Evolutionary conservation across 768 basidiomycete species (phyloP).

Genomic region (Inosperma sp.): DNA sequence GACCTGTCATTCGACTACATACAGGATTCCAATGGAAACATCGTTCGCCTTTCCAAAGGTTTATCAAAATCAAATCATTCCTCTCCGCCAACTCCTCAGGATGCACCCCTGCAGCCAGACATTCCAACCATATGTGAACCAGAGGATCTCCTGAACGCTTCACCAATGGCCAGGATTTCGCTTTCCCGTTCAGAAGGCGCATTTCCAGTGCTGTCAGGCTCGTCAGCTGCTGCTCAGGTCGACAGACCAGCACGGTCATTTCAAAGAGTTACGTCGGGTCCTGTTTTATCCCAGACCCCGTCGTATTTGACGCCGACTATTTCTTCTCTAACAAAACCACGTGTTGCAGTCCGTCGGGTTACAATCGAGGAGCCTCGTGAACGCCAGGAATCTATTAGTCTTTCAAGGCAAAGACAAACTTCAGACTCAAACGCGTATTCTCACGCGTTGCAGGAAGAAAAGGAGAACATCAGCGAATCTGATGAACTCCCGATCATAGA

Average conservation of each 20-base stretch:
- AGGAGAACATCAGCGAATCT: constrained; percentile 44
- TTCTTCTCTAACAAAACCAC: constrained; percentile 32
- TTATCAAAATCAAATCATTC: constrained; percentile 42
- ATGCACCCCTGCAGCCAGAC: constrained; percentile 37
- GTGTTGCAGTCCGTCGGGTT: constrained; percentile 36
- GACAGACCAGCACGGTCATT: constrained; percentile 49
- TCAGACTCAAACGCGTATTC: constrained; percentile 22
- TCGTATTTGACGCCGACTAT: constrained; percentile 31
- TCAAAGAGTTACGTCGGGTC: constrained; percentile 63
- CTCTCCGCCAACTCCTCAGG: constrained; percentile 44
- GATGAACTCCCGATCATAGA: constrained; percentile 34
- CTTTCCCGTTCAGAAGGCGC: constrained; percentile 67
- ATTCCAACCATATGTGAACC: constrained; percentile 30
- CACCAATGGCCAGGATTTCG: constrained; percentile 42
- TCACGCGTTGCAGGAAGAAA: constrained; percentile 41
- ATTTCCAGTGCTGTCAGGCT: constrained; percentile 40
- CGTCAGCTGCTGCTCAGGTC: constrained; percentile 29
- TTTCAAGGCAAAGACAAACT: constrained; percentile 25
- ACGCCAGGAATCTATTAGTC: constrained; percentile 18
- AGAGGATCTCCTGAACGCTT: constrained; percentile 29
- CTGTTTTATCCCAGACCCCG: constrained; percentile 35
- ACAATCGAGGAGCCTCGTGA: constrained; percentile 39
- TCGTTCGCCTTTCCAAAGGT: constrained; percentile 53
- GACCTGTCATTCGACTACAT: constrained; percentile 68
- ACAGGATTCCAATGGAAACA: constrained; percentile 50